These are phyloP conservation scores for Endocalyx cinctus DNA, from an alignment of 2,329 filamentous ascomycete species.

Conservation along the genomic window DNA sequence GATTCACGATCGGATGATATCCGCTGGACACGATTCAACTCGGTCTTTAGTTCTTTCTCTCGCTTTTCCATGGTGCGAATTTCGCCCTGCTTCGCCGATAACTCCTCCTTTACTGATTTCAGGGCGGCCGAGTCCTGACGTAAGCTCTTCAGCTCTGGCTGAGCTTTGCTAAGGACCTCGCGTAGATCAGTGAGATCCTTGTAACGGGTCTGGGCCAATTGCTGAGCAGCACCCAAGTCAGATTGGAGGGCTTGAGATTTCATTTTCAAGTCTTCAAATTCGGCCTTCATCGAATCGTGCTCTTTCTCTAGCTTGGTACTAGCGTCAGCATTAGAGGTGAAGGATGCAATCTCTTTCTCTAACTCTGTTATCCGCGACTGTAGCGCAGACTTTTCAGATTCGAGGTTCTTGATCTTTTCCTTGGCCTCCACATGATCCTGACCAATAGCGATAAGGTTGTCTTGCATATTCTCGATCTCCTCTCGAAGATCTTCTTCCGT, in stretches of 20 bases:
- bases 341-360: constrained; percentile 61
- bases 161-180: constrained; percentile 75
- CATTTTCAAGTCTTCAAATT: constrained; percentile 64
- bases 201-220: constrained; percentile 81
- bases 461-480: constrained; percentile 78
- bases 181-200: constrained; percentile 80
- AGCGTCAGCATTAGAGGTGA: constrained; percentile 32
- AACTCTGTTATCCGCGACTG: constrained; percentile 60
- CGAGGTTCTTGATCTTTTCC: constrained; percentile 67
- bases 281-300: constrained; percentile 48
- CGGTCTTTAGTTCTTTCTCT: constrained; percentile 75
- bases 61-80: constrained; percentile 73
- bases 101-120: constrained; percentile 70
- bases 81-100: constrained; percentile 54
- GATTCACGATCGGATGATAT: constrained; percentile 68
- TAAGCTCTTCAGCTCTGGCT: constrained; percentile 77
- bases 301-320: constrained; percentile 57
- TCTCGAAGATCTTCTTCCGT: constrained; percentile 76
- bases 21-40: constrained; percentile 66
- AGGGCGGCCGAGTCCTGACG: constrained; percentile 72
- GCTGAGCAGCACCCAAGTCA: constrained; percentile 79
- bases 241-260: constrained; percentile 69
- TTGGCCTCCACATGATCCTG: constrained; percentile 81
- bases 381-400: constrained; percentile 63
- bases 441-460: constrained; percentile 74